phyloP scores from a whole-genome alignment of 228 moss, liverwort and hornwort species.

The Sphagnum fallax region DNA sequence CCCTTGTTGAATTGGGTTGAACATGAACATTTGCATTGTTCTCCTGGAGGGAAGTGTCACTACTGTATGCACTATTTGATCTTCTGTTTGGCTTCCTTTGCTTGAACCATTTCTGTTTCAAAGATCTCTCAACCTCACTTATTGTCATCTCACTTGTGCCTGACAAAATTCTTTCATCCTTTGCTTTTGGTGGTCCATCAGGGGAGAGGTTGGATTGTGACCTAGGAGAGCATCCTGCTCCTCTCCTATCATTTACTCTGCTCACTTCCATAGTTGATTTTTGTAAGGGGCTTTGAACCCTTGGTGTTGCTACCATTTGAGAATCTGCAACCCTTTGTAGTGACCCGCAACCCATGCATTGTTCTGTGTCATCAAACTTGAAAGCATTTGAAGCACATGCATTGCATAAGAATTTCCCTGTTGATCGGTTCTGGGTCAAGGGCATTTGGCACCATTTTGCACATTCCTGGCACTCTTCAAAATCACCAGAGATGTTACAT shows the following conservation, averaged over 20 bases:
- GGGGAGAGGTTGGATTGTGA: constrained; percentile 15
- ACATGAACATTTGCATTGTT: constrained; percentile 24
- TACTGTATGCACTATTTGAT: background rate
- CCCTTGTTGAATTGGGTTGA: constrained; percentile 11
- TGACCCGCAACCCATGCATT: constrained; percentile 9
- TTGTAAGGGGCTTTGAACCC: constrained; percentile 10
- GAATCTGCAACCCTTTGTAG: constrained; percentile 11
- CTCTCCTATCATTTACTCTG: constrained; percentile 7
- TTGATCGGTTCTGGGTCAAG: constrained; percentile 1
- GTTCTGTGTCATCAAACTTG: constrained; percentile 7
- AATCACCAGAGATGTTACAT: constrained; percentile 13
- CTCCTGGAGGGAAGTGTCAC: constrained; percentile 18
- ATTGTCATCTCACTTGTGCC: constrained; percentile 6
- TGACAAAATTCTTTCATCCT: background rate
- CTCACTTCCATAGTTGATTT: constrained; percentile 11
- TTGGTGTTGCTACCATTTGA: background rate
- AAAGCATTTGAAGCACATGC: constrained; percentile 13
- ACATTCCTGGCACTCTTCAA: constrained; percentile 9
- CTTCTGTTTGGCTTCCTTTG: constrained; percentile 24
- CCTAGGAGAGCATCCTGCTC: constrained; percentile 20
- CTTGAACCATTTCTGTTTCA: constrained; percentile 61
- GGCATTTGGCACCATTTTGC: constrained; percentile 18
- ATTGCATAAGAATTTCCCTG: constrained; percentile 4
- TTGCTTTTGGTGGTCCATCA: constrained; percentile 7
- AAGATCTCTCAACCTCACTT: constrained; percentile 30